Evolutionary conservation across 2,329 filamentous ascomycete genomes (phyloP), one percentile per base, ranked within the genome.

Genomic region (Myriangium duriaei): DNA sequence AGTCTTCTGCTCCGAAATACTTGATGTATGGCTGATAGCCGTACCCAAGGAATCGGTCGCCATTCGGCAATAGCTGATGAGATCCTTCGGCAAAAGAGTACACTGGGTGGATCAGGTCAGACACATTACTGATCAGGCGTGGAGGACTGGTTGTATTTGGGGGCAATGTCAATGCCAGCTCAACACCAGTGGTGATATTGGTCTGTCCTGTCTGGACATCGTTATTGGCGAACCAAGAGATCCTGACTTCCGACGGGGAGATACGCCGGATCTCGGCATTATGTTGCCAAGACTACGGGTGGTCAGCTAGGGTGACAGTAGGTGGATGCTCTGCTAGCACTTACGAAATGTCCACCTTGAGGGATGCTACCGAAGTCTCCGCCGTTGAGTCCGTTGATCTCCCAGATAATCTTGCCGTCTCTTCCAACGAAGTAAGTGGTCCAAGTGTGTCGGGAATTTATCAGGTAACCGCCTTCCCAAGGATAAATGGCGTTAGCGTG

Each of bases 401-500:
- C 30, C 48, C 49, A 51, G 14, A 48, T 12, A 9, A 53, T 44
- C 3, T 43, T 37, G 14, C 50, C 50, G 12, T 17, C 32, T 11
- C 45, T 41, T 13, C 36, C 29, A n/a, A 51, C 30, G 11, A 47
- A 35, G 33, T 49, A 52, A 28, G 39, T 42, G 5, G 47, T 42
- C 47, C 47, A 53, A n/a, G 32, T 41, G 34, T 51, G 49, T 1
- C 50, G 43, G 11, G 33, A 37, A 37, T 45, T 51, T 30, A 51
- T 39, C 9, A 53, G 38, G 31, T 51, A 51, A 34, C 48, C 41
- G n/a, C 44, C 43, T 3, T 46, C 50, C 14, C 47, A 32, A 3
- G 42, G 40, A 3, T 45, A 32, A 11, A 51, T 44, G 14, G 50
- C 46, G 42, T 52, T 54, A 37, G 50, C 49, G 45, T 54, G 50